A percentile compares a stretch with the other conserved stretches of the same genome.
These are phyloP conservation scores for Aspergillus campestris DNA, from an alignment of 495 filamentous ascomycete species.

Conservation along the genomic window DNA sequence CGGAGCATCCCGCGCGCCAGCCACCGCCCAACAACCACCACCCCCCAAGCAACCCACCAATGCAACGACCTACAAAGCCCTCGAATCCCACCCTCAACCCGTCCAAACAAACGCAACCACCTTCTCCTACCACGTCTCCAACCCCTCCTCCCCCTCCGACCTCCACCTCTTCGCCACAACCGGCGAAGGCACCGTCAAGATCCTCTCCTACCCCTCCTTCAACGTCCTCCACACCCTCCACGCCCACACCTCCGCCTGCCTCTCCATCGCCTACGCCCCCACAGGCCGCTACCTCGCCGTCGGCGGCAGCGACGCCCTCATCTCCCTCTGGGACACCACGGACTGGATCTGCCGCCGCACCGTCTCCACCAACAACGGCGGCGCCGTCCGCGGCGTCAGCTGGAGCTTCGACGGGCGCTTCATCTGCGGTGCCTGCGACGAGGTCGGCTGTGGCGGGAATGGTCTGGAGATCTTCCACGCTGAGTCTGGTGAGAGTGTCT, in stretches of 20 bases:
- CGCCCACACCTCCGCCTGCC: constrained; percentile 74
- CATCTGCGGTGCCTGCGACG: constrained; percentile 76
- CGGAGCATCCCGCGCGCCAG: constrained; percentile 2
- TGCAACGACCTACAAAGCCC: constrained; percentile 31
- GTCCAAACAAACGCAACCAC: constrained; percentile 73
- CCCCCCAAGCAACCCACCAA: constrained; percentile 9
- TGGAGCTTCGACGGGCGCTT: constrained; percentile 91
- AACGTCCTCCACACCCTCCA: constrained; percentile 53
- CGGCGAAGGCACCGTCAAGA: constrained; percentile 71
- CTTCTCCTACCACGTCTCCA: constrained; percentile 60
- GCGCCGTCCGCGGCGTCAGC: constrained; percentile 73
- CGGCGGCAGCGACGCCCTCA: constrained; percentile 81
- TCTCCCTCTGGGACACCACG: constrained; percentile 84
- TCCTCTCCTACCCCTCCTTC: constrained; percentile 58
- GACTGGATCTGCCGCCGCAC: constrained; percentile 87
- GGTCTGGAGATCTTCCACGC: constrained; percentile 71
- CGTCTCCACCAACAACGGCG: constrained; percentile 59
- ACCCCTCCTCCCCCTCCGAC: constrained; percentile 23
- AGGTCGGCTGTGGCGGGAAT: constrained; percentile 39
- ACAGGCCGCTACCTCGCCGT: constrained; percentile 75
- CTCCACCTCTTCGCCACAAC: constrained; percentile 66
- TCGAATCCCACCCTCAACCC: constrained; percentile 58
- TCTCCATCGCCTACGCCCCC: constrained; percentile 63
- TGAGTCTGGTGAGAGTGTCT: constrained; percentile 79
- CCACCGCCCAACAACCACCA: constrained; percentile 5